Base-by-base conservation (phyloP, 75 land plant species). In the Picea glauca region DNA sequence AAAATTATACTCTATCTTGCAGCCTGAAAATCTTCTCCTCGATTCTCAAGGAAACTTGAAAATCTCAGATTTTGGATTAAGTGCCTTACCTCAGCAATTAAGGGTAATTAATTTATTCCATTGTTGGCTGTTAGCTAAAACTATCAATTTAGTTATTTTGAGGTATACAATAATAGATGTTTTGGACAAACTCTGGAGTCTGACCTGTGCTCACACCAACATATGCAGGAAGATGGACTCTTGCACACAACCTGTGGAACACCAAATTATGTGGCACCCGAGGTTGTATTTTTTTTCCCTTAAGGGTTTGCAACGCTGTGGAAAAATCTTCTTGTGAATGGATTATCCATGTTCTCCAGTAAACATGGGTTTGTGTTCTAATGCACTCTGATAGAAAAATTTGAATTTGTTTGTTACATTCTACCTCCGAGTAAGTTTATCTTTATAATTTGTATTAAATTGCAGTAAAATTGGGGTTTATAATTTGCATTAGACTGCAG, bases 261-360 rank as follows among this genome's bases (percentile, higher is more conserved):
- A 83, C 97, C 97, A 12, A 94, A 92, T 75, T 94, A 94, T 80
- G 92, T 94, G 35, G 94, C 97, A 58, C 97, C 97, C 12, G 97
- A 94, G 92, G 94, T 94, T 77, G 43, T 70, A 20, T 46, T 43
- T n/a, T 43, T 46, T 30, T 9, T n/a, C 33, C 1, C 17, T 32
- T 18, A 33, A 56, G 18, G 15, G 31, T 77, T 58, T 77, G 46
- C 23, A n/a, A 70, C 35, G 56, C 50, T 68, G 46, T 38, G 46
- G 40, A 68, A 40, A 17, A 1, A 68, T 8, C 11, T 20, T 68
- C 4, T 2, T 20, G 50, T 20, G 17, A 40, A 20, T 17, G 50
- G 5, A 40, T 50, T 35, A 68, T 68, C 46, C 32, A n/a, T 15
- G 5, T n/a, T 70, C 23, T 70, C 26, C 56, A 70, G 56, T 50